These are phyloP conservation scores for Xylaria sp. DNA, from an alignment of 2,329 filamentous ascomycete species.

Conservation along the genomic window DNA sequence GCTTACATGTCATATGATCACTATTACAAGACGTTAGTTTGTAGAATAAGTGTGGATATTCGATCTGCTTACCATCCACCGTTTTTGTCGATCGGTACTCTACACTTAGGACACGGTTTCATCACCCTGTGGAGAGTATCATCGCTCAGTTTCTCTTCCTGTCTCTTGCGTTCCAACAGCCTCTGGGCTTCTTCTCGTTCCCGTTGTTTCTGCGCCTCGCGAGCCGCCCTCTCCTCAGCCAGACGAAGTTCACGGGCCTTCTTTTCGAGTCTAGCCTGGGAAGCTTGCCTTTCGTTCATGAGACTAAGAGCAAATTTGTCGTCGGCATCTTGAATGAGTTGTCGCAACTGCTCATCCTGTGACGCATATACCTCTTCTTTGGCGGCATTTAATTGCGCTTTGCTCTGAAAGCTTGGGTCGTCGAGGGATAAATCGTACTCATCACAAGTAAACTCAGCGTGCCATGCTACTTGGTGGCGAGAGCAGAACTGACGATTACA, in stretches of 20 bases:
- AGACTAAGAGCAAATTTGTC: constrained; percentile 50
- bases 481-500: constrained; percentile 57
- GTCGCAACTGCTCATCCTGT: constrained; percentile 52
- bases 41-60: background rate
- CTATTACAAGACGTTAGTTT: constrained; percentile 6
- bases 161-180: constrained; percentile 40
- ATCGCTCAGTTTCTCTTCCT: constrained; percentile 51
- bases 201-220: constrained; percentile 9
- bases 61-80: constrained; percentile 51
- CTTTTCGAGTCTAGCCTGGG: constrained; percentile 33
- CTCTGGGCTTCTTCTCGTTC: constrained; percentile 25
- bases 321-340: constrained; percentile 52
- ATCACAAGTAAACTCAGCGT: constrained; percentile 54
- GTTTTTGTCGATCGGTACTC: constrained; percentile 54
- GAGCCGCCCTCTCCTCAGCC: constrained; percentile 11
- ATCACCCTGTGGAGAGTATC: constrained; percentile 40
- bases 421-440: constrained; percentile 55
- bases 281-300: constrained; percentile 36
- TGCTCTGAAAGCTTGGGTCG: constrained; percentile 53
- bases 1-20: constrained; percentile 22
- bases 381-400: constrained; percentile 55
- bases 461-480: constrained; percentile 55
- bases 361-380: constrained; percentile 57
- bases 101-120: constrained; percentile 54
- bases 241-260: constrained; percentile 33